These are phyloP conservation scores for Fusarium sulawesiense DNA, from an alignment of 2,329 filamentous ascomycete species.

Conservation along the genomic window DNA sequence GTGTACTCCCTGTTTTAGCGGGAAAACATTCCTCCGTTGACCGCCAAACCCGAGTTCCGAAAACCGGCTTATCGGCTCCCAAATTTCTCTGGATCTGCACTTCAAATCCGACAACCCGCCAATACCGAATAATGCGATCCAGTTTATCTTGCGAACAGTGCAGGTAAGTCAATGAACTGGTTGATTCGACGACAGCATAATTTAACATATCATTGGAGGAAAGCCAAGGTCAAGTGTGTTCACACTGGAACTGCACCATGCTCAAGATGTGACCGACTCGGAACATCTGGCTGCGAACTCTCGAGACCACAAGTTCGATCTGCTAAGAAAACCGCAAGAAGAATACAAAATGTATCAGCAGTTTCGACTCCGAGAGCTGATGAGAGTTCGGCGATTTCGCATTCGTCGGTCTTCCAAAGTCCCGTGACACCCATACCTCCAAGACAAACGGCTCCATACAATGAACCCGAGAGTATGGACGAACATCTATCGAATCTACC, in stretches of 20 bases:
- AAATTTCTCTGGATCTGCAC: background rate
- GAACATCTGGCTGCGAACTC: conserved; percentile 44
- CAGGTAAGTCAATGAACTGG: conserved; percentile 32
- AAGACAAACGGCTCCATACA: background rate
- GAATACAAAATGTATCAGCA: background rate
- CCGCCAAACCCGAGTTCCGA: conserved; percentile 17
- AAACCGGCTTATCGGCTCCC: conserved; percentile 5
- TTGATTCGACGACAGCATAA: fast-evolving
- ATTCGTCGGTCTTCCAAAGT: background rate
- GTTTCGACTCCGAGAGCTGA: background rate
- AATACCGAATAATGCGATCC: conserved; percentile 45
- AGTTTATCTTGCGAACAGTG: conserved; percentile 52
- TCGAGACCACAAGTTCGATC: conserved; percentile 20
- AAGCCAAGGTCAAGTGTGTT: conserved; percentile 52
- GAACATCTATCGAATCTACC: conserved; percentile 45
- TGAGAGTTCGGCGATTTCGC: background rate
- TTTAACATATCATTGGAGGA: conserved; percentile 25
- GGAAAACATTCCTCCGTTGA: background rate
- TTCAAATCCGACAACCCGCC: conserved; percentile 32
- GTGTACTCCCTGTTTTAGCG: too few relatives aligned
- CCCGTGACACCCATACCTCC: background rate
- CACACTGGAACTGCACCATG: conserved; percentile 49
- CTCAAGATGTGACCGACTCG: conserved; percentile 46
- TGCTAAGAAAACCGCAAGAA: conserved; percentile 12
- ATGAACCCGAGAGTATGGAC: conserved; percentile 21